These are phyloP conservation scores for Blastobotrys elegans DNA, from an alignment of 1,139 yeast species.

Conservation along the genomic window DNA sequence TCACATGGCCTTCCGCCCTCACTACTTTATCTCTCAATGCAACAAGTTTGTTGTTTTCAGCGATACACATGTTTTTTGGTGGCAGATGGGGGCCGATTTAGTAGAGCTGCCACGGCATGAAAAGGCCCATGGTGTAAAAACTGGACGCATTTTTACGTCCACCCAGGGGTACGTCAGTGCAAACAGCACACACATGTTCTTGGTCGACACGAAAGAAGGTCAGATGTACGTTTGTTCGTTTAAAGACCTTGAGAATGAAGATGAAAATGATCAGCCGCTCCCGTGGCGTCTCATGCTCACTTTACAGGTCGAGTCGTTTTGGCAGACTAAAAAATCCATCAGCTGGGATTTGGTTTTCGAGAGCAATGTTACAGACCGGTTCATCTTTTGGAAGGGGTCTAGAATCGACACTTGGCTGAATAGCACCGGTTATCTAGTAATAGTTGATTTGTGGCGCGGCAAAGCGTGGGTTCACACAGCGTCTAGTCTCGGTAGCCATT, in stretches of 20 bases:
- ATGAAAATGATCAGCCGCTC: too few species aligned
- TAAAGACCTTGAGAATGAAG: too few species aligned
- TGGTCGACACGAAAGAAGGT: too few species aligned
- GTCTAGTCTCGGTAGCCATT: background rate
- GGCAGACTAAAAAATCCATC: background rate
- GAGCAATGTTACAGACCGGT: background rate
- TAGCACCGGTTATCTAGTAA: background rate
- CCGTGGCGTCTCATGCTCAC: background rate
- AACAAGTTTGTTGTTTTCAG: background rate
- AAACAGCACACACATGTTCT: background rate
- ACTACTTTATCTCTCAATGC: too few species aligned
- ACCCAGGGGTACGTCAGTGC: background rate
- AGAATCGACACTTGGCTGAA: background rate
- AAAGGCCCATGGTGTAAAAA: too few species aligned
- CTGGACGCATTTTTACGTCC: too few species aligned
- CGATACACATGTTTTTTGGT: too few species aligned
- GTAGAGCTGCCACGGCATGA: too few species aligned
- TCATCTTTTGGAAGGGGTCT: background rate
- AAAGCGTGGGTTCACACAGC: background rate
- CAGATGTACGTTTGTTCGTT: too few species aligned
- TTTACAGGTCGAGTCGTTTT: background rate
- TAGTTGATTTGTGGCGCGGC: background rate
- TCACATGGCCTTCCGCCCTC: too few species aligned
- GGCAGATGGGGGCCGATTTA: background rate
- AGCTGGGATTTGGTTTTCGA: background rate